These are phyloP conservation scores for Allium fistulosum DNA, from an alignment of 106 monocot genomes.

Conservation along the genomic window DNA sequence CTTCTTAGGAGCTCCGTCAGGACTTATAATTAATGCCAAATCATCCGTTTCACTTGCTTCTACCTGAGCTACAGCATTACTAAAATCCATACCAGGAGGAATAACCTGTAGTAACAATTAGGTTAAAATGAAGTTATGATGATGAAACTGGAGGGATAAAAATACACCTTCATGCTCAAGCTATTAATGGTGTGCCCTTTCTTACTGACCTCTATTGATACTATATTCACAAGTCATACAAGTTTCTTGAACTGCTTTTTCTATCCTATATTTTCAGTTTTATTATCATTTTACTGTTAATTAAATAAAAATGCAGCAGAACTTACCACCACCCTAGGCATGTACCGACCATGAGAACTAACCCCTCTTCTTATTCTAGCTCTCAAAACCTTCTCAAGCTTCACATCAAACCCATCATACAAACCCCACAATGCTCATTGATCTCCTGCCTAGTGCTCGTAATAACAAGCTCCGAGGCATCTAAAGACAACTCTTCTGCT, in stretches of 20 bases:
- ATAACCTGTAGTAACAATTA: slow-evolving; percentile 50
- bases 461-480: slow-evolving; percentile 86
- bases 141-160: too few species aligned
- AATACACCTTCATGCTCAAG: too few species aligned
- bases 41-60: slow-evolving; percentile 51
- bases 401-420: slow-evolving; percentile 96
- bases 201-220: too few species aligned
- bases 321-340: slow-evolving; percentile 95
- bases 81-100: slow-evolving; percentile 98
- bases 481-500: slow-evolving; percentile 83
- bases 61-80: slow-evolving; percentile 75
- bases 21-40: slow-evolving; percentile 24
- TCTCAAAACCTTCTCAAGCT: slow-evolving; percentile 80
- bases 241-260: too few species aligned
- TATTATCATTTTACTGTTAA: too few species aligned
- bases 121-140: too few species aligned
- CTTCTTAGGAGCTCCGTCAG: slow-evolving; percentile 44
- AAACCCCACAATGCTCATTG: slow-evolving; percentile 97
- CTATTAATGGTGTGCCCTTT: too few species aligned
- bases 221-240: too few species aligned
- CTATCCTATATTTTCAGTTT: too few species aligned
- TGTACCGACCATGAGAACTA: slow-evolving; percentile 79
- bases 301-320: too few species aligned
- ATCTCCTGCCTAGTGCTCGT: slow-evolving; percentile 96
- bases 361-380: slow-evolving; percentile 52